These are phyloP conservation scores for Globisporangium sylvaticum DNA, from an alignment of 352 stramenopile species.

Conservation along the genomic window DNA sequence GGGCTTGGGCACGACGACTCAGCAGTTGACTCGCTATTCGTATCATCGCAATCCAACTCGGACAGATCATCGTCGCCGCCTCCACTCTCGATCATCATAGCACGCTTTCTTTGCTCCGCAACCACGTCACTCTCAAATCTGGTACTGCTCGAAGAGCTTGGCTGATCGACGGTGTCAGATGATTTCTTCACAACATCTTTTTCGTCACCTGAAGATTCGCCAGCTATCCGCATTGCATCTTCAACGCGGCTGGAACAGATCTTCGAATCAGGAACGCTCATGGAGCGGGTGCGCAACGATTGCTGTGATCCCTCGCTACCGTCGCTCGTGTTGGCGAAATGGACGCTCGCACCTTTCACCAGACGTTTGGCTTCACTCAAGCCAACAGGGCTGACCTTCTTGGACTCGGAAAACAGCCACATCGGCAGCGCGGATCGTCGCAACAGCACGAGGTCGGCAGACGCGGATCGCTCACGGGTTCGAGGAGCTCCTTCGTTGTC, in stretches of 20 bases:
- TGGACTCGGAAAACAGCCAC: slow-evolving; percentile 19
- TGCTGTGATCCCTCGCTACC: background rate
- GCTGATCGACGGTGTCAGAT: background rate
- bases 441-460: slow-evolving; percentile 28
- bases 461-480: slow-evolving; percentile 24
- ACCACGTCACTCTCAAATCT: slow-evolving; percentile 6
- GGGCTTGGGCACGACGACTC: slow-evolving; percentile 74
- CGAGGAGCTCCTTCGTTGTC: background rate
- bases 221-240: slow-evolving; percentile 8
- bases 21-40: slow-evolving; percentile 66
- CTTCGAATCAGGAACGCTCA: slow-evolving; percentile 10
- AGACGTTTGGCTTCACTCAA: background rate
- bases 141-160: background rate
- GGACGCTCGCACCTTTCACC: background rate
- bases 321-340: background rate
- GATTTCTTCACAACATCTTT: background rate
- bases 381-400: slow-evolving; percentile 1
- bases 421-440: slow-evolving; percentile 17
- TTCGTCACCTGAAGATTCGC: background rate
- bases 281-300: background rate
- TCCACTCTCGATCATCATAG: background rate
- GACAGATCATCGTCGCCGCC: slow-evolving; percentile 47
- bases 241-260: slow-evolving; percentile 1
- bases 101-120: background rate
- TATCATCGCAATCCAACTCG: slow-evolving; percentile 65